Base-by-base conservation (phyloP, 2,329 filamentous ascomycete species). In the Fusarium fracticaudum region DNA sequence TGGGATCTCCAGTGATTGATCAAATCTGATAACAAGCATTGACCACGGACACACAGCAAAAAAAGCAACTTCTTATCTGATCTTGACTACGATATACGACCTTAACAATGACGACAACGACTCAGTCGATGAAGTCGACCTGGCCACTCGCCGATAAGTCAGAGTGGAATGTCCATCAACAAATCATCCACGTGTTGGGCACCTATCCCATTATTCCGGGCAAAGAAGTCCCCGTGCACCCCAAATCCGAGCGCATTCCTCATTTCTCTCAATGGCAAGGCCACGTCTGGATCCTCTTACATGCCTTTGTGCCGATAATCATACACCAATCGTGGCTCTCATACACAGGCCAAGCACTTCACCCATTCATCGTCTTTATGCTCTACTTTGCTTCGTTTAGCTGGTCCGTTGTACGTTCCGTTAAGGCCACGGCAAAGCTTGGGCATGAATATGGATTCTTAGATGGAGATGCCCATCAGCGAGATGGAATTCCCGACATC, bases 401-500 rank as follows among this genome's bases (percentile, higher is more conserved):
- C 15, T 59, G 55, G 55, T 22, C 41, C 1, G 55, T 59, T 26
- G 55, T 59, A 6, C 55, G 55, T 0, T 35, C 31, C 6, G 31
- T 59, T 0, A 59, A 59, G 11, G 55, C 40, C 6, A 22, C 55
- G 0, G 14, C 40, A 4, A 59, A 48, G 10, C 55, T 59, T 1
- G 70, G 70, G 1, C 68, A 73, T 10, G 29, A 69, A 9, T 51
- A 48, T 24, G 70, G 70, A 0, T 73, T 68, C 18, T 35, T 73
- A 0, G 70, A 73, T 4, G 70, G 70, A 11, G 70, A 73, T 22
- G 12, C 44, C 7, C 70, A 73, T 20, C 64, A 69, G 13, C 43
- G 70, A 8, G 70, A 73, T 41, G 69, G 70, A 8, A 41, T 73
- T 2, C 70, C 70, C 6, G 70, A 73, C 4, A 53, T 73, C 5